A percentile compares a stretch with the other conserved stretches of the same genome.
phyloP scores from a whole-genome alignment of 768 basidiomycete species.

The Termitomyces sp. region DNA sequence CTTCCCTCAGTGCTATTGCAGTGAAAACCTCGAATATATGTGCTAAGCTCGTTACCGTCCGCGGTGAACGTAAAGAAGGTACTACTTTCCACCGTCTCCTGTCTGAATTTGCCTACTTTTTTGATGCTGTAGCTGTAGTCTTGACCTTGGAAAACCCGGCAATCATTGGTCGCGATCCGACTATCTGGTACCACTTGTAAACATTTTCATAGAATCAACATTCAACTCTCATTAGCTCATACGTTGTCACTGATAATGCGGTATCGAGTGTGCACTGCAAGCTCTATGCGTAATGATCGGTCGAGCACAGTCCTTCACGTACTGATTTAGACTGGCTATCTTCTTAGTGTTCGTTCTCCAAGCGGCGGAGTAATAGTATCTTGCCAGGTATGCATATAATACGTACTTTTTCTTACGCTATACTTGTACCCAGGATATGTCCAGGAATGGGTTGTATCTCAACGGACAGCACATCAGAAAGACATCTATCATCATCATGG shows the following conservation, averaged over 20 bases:
- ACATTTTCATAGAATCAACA: background rate
- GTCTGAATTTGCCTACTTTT: background rate
- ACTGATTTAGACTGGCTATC: slow-evolving; percentile 1
- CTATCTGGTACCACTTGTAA: slow-evolving; percentile 46
- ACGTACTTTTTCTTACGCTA: background rate
- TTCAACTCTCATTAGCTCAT: slow-evolving; percentile 34
- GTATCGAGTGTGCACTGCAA: slow-evolving; percentile 75
- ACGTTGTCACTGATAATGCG: slow-evolving; percentile 54
- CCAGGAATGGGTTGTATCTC: slow-evolving; percentile 67
- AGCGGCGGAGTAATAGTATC: slow-evolving; percentile 72
- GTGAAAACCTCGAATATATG: slow-evolving; percentile 41
- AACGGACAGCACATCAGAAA: slow-evolving; percentile 68
- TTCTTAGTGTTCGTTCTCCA: slow-evolving; percentile 56
- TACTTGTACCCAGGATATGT: slow-evolving; percentile 43
- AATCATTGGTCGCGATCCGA: slow-evolving; percentile 68
- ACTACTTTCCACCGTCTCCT: background rate
- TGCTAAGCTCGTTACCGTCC: slow-evolving; percentile 63
- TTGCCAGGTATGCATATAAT: slow-evolving; percentile 49
- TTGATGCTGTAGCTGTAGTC: slow-evolving; percentile 39
- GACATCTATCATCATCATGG: slow-evolving; percentile 65
- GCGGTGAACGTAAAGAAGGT: slow-evolving; percentile 66
- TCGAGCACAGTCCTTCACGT: background rate
- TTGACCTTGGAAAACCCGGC: slow-evolving; percentile 58
- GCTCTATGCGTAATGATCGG: slow-evolving; percentile 60
- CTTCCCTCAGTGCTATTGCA: background rate